Conservation (phyloP, 208 protist genomes). For the Leishmania aethiopica region DNA sequence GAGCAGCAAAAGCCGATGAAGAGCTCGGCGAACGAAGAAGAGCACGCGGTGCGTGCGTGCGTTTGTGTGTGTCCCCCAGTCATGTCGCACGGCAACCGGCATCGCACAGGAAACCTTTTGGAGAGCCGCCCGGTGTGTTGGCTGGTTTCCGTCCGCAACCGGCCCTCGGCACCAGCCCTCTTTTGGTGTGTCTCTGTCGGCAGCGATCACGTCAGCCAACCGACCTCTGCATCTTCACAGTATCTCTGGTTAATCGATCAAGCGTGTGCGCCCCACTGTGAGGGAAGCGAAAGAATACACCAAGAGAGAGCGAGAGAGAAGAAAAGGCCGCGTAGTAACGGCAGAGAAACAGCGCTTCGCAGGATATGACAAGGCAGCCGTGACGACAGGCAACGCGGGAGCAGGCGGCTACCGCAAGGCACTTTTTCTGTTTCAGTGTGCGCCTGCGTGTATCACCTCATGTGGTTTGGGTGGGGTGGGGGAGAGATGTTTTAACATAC, state of each 20-base stretch:
- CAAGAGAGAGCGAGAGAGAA: neutral
- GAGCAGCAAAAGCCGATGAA: too few species aligned
- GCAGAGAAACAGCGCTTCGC: neutral
- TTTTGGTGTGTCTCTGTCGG: neutral
- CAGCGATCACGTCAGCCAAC: neutral
- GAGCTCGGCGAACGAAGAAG: neutral
- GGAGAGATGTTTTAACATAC: neutral
- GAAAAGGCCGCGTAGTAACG: neutral
- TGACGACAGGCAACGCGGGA: neutral
- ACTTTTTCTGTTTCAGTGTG: neutral
- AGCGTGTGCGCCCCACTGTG: neutral
- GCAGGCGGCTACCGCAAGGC: neutral
- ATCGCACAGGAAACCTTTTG: neutral
- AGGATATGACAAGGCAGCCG: neutral
- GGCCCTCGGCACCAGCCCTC: neutral
- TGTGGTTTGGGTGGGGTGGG: neutral
- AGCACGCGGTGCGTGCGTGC: neutral
- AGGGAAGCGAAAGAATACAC: neutral
- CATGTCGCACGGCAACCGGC: neutral
- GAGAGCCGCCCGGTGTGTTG: neutral
- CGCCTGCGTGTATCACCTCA: neutral
- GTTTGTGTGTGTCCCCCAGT: neutral
- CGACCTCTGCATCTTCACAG: slow-evolving; percentile 1
- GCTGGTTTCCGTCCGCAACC: neutral
- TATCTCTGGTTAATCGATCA: neutral